Evolutionary conservation across 2,329 filamentous ascomycete genomes (phyloP), one percentile per base, ranked within the genome.

Genomic region (Hymenoscyphus fructigenus): DNA sequence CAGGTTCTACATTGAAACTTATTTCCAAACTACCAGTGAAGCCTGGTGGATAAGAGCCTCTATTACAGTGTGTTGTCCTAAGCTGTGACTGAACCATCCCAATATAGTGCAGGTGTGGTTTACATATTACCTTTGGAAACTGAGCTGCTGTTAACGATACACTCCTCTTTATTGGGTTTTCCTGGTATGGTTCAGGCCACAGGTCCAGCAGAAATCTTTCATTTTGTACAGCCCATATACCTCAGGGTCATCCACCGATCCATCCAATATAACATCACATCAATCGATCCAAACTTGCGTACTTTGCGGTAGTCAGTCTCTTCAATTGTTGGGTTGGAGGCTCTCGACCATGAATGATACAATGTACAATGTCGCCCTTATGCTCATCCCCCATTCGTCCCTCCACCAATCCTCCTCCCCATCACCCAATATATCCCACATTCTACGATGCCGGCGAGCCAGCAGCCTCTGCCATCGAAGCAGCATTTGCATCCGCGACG

Each of bases 401-500:
- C 28, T 50, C 62, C 58, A 32, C 58, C 61, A 53, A 57, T 59
- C 61, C 36, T 34, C 34, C 34, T 36, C 14, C 34, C 61, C 32
- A 58, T 56, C 47, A 41, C 44, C 56, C 34, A 57, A 28, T 12
- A 32, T 17, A 57, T 57, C 44, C 60, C 28, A 58, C 47, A 26
- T 20, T 34, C 26, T 58, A 15, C 26, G 28, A n/a, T 55, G 44
- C 72, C 57, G 69, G 69, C 64, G 65, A 36, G 34, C 34, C 69
- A 61, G 68, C 64, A 62, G 68, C 64, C 61, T 75, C 73, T 56
- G 71, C 70, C 61, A 67, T 67, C 1, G 78, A 73, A 55, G 77
- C 76, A 61, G 77, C 75, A 76, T 86, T 86, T 75, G 84, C 85
- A 53, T 83, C 79, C 62, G 79, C 86, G 72, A 97, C 82, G 78